A percentile compares a stretch with the other conserved stretches of the same genome.
Evolutionary conservation across 192 early-diverging fungal genomes (phyloP).

Genomic region (Coemansia aciculifera): DNA sequence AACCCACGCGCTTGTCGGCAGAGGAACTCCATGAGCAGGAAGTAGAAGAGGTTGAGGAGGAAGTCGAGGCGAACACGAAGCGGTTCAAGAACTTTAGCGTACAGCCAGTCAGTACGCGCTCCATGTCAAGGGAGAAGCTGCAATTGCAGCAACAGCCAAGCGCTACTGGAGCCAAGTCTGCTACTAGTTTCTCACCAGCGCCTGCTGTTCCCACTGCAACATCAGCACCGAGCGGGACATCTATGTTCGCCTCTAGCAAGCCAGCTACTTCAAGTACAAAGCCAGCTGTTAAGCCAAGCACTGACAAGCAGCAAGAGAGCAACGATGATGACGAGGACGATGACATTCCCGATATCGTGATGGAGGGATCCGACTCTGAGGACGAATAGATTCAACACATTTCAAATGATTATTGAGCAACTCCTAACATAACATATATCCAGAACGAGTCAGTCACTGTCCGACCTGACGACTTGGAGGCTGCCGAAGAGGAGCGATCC

Average conservation of each 20-base stretch:
- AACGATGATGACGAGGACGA: constrained; percentile 22
- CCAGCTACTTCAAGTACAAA: neutral
- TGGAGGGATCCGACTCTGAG: constrained; percentile 54
- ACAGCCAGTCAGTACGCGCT: constrained; percentile 5
- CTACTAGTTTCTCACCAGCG: neutral
- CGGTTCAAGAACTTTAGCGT: constrained; percentile 25
- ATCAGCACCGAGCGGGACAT: neutral
- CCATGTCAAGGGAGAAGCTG: neutral
- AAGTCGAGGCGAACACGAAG: constrained; percentile 11
- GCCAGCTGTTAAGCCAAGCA: neutral
- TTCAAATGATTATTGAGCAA: neutral
- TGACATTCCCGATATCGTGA: constrained; percentile 52
- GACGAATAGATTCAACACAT: constrained; percentile 23
- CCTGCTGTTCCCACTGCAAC: neutral
- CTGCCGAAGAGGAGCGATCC: constrained; percentile 10
- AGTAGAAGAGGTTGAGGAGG: constrained; percentile 3
- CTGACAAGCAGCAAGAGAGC: constrained; percentile 5
- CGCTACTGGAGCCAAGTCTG: neutral
- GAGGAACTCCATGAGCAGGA: neutral
- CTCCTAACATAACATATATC: constrained; percentile 46
- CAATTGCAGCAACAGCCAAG: neutral
- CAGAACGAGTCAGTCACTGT: constrained; percentile 43
- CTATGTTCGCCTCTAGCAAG: neutral
- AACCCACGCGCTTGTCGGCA: neutral
- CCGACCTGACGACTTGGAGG: constrained; percentile 10